phyloP scores from a whole-genome alignment of 176 grass and related monocot species.

The Aegilops tauschii region DNA sequence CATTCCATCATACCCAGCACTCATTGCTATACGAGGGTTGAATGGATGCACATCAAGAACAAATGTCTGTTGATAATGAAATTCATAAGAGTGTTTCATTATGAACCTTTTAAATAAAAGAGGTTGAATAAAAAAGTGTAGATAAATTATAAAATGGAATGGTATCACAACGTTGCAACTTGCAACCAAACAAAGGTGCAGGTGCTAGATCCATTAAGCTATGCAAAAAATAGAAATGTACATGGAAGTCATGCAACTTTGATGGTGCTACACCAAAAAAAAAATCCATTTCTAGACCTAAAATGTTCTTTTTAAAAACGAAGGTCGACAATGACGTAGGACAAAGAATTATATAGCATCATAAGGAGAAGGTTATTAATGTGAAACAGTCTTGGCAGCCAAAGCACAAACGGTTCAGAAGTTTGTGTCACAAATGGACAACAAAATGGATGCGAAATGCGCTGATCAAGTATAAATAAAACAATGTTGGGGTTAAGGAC shows the following conservation, averaged over 20 bases:
- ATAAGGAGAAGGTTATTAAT: not conserved
- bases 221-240: not conserved
- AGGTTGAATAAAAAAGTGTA: not conserved
- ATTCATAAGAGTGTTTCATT: slow-evolving; percentile 13
- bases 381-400: not conserved
- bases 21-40: slow-evolving; percentile 99
- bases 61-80: slow-evolving; percentile 78
- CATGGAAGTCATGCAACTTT: slow-evolving; percentile 15
- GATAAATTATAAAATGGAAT: slow-evolving; percentile 6
- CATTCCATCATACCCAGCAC: slow-evolving; percentile 98
- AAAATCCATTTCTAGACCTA: not conserved
- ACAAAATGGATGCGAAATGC: not conserved
- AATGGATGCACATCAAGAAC: slow-evolving; percentile 99
- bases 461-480: not conserved
- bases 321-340: not conserved
- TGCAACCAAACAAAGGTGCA: not conserved
- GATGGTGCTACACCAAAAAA: not conserved
- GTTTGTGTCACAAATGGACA: not conserved
- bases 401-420: not conserved
- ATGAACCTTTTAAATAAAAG: slow-evolving; percentile 10
- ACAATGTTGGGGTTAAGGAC: not conserved
- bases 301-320: slow-evolving; percentile 4
- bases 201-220: slow-evolving; percentile 6
- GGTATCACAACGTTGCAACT: slow-evolving; percentile 3
- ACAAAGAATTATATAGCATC: slow-evolving; percentile 3